Conservation (phyloP, 129 eudicot species). For the Escallonia herrerae region DNA sequence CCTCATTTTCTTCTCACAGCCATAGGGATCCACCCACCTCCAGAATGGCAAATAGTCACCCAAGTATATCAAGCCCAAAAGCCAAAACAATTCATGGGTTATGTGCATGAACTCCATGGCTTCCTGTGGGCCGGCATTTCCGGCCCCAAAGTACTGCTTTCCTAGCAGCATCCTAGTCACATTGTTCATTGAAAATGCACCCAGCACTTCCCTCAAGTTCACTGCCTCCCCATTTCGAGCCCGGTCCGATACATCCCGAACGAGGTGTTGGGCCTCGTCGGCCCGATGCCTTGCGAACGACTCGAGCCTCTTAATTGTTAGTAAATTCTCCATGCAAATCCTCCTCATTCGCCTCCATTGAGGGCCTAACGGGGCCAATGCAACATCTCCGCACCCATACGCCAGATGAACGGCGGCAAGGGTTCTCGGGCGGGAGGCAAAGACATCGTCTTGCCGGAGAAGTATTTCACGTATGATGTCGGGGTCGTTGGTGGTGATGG, state of each 20-base stretch:
- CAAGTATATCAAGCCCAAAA: constrained; percentile 83
- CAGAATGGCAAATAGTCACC: constrained; percentile 92
- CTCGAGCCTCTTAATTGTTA: constrained; percentile 81
- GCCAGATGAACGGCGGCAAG: constrained; percentile 73
- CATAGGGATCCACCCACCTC: constrained; percentile 92
- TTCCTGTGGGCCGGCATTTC: constrained; percentile 69
- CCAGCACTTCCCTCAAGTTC: constrained; percentile 74
- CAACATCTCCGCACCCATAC: constrained; percentile 86
- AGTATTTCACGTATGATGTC: constrained; percentile 80
- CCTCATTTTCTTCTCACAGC: constrained; percentile 93
- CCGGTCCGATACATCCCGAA: constrained; percentile 57
- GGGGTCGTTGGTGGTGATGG: constrained; percentile 91
- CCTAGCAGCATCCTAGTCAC: constrained; percentile 95
- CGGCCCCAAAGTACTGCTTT: constrained; percentile 86
- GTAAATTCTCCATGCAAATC: constrained; percentile 84
- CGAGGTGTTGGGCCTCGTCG: constrained; percentile 74
- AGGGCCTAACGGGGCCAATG: constrained; percentile 88
- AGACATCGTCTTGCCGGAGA: constrained; percentile 72
- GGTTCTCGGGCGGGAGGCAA: constrained; percentile 89
- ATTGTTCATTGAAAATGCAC: constrained; percentile 94
- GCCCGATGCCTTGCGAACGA: constrained; percentile 65
- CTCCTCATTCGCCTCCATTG: constrained; percentile 91
- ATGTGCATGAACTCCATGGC: constrained; percentile 90
- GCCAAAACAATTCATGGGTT: constrained; percentile 83
- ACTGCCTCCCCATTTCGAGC: constrained; percentile 34